phyloP scores from a whole-genome alignment of 1,284 basidiomycete genomes.

The Phellinidium pouzarii region DNA sequence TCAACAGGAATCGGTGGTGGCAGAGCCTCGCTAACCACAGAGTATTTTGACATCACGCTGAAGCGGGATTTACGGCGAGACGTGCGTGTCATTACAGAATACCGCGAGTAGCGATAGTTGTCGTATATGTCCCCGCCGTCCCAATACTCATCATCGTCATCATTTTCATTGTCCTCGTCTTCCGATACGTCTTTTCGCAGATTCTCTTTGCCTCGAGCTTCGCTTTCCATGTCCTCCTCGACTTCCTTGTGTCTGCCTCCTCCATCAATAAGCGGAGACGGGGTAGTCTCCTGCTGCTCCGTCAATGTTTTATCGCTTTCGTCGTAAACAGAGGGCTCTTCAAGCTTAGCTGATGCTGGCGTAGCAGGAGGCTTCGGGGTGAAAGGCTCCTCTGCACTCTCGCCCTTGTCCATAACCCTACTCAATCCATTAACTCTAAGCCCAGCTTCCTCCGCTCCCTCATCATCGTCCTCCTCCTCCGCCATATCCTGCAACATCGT shows the following conservation, averaged over 20 bases:
- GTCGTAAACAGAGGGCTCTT: too few relatives aligned
- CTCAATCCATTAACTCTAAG: neutral
- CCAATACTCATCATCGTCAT: slow-evolving; percentile 50
- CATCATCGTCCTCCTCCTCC: slow-evolving; percentile 31
- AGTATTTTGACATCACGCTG: slow-evolving; percentile 8
- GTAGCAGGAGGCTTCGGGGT: slow-evolving; percentile 3
- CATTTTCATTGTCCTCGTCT: slow-evolving; percentile 21
- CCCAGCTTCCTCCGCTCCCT: slow-evolving; percentile 17
- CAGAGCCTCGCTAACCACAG: neutral
- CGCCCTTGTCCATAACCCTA: neutral
- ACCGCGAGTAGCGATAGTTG: slow-evolving; percentile 64
- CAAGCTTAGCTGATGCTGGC: too few relatives aligned
- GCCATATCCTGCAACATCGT: slow-evolving; percentile 52
- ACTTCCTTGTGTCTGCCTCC: neutral
- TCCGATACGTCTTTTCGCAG: neutral
- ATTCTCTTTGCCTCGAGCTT: neutral
- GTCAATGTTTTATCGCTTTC: too few relatives aligned
- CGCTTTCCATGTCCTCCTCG: neutral
- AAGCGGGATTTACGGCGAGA: slow-evolving; percentile 19
- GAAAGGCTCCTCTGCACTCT: slow-evolving; percentile 2
- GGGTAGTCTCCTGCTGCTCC: too few relatives aligned
- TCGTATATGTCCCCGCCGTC: slow-evolving; percentile 65
- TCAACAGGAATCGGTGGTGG: slow-evolving; percentile 12
- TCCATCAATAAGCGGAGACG: too few relatives aligned
- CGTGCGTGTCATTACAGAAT: slow-evolving; percentile 30